Percentiles rank a stretch among this genome's conserved stretches.
phyloP scores from a whole-genome alignment of 371 early-diverging fungal species.

The Coemansia sp. region DNA sequence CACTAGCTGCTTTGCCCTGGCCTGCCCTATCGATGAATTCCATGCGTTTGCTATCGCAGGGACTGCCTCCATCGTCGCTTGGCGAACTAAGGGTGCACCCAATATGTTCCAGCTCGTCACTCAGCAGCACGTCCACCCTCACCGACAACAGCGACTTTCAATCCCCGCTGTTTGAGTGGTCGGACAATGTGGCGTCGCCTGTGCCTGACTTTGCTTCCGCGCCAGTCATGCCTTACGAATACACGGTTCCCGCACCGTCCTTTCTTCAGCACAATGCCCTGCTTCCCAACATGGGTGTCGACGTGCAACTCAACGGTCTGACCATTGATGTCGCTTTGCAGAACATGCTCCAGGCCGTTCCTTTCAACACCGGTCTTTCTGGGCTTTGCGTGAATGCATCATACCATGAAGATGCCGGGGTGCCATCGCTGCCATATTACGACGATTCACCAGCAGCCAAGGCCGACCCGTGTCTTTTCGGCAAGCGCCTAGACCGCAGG shows the following conservation, averaged over 20 bases:
- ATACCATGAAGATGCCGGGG: no score
- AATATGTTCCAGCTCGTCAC: not conserved
- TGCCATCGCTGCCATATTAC: no score
- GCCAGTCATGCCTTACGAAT: not conserved
- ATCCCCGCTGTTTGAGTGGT: not conserved
- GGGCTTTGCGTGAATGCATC: no score
- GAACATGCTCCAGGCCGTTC: no score
- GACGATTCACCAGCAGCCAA: not conserved
- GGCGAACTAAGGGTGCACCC: not conserved
- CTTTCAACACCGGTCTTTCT: no score
- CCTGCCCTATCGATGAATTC: not conserved
- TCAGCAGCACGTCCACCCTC: not conserved
- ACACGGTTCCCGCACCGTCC: not conserved
- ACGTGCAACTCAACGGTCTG: no score
- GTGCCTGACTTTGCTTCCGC: not conserved
- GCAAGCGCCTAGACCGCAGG: not conserved
- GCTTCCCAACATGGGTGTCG: not conserved
- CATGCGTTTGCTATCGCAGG: not conserved
- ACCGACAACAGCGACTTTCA: not conserved
- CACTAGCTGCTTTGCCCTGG: not conserved
- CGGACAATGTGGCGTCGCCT: not conserved
- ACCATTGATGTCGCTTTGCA: no score
- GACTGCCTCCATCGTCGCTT: no score
- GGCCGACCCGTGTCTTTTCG: not conserved
- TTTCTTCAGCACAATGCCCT: not conserved